Conservation (phyloP, 495 filamentous ascomycete species). For the Tuber magnatum region DNA sequence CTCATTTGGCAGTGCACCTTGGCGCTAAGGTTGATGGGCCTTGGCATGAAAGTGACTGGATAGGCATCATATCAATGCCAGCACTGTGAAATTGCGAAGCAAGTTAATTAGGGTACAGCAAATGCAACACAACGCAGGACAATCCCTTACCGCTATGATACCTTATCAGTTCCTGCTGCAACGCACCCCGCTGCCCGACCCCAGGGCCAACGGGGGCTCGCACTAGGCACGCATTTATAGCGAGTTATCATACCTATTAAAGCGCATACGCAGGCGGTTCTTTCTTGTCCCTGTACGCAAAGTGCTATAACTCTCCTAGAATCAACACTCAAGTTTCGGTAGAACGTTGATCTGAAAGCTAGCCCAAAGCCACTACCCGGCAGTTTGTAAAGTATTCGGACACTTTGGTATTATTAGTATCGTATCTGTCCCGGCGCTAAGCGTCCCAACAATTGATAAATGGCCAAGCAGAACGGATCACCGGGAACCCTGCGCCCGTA, state of each 20-base stretch:
- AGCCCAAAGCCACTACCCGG: not conserved
- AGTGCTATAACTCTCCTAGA: not conserved
- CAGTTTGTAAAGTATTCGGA: not conserved
- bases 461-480: not conserved
- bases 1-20: not conserved
- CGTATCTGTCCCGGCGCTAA: constrained; percentile 5
- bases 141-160: not conserved
- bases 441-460: constrained; percentile 10
- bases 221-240: no score
- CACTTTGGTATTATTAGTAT: not conserved
- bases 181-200: not conserved
- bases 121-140: not conserved
- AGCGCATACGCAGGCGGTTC: not conserved
- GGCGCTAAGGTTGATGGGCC: no score
- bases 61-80: no score
- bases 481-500: no score
- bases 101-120: no score
- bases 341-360: not conserved
- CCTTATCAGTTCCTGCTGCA: not conserved
- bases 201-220: not conserved
- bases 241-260: no score
- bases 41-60: no score
- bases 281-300: not conserved
- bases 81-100: no score
- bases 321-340: not conserved